These are phyloP conservation scores for Millerago galiae DNA, from an alignment of 805 yeast genomes.

Conservation along the genomic window DNA sequence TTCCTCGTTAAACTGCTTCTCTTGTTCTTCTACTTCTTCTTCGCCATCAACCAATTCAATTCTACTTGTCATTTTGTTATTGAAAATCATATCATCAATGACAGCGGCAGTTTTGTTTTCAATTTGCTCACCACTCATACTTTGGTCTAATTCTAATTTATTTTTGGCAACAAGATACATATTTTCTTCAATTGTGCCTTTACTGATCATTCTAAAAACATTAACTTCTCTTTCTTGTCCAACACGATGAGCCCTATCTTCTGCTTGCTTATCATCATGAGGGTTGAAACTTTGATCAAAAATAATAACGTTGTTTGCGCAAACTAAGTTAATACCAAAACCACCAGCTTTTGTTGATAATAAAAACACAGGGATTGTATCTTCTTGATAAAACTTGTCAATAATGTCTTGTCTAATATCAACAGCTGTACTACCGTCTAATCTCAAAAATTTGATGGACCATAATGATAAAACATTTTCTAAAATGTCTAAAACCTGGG, in stretches of 20 bases:
- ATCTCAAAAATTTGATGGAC: conserved; percentile 65
- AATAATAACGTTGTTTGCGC: conserved; percentile 88
- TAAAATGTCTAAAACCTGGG: conserved; percentile 84
- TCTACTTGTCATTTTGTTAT: conserved; percentile 26
- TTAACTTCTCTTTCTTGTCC: conserved; percentile 85
- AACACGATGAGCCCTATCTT: conserved; percentile 96
- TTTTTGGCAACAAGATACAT: conserved; percentile 82
- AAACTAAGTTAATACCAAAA: conserved; percentile 92
- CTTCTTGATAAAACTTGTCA: conserved; percentile 81
- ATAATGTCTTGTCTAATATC: conserved; percentile 89
- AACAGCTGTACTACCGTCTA: conserved; percentile 93
- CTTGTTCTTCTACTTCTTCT: neutral
- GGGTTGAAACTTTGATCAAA: conserved; percentile 96
- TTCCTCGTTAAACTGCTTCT: neutral
- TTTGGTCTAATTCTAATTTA: conserved; percentile 74
- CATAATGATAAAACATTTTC: conserved; percentile 65
- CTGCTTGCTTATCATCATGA: conserved; percentile 98
- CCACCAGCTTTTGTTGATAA: conserved; percentile 98
- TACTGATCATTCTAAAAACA: conserved; percentile 69
- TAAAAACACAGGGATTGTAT: conserved; percentile 75
- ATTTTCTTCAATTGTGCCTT: conserved; percentile 81
- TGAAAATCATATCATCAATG: conserved; percentile 39
- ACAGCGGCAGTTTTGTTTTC: conserved; percentile 20
- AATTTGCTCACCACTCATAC: conserved; percentile 26
- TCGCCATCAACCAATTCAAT: conserved; percentile 1